Evolutionary conservation across 495 filamentous ascomycete species (phyloP), one percentile per base, ranked within the genome.

Genomic region (Lophiotrema nucula): DNA sequence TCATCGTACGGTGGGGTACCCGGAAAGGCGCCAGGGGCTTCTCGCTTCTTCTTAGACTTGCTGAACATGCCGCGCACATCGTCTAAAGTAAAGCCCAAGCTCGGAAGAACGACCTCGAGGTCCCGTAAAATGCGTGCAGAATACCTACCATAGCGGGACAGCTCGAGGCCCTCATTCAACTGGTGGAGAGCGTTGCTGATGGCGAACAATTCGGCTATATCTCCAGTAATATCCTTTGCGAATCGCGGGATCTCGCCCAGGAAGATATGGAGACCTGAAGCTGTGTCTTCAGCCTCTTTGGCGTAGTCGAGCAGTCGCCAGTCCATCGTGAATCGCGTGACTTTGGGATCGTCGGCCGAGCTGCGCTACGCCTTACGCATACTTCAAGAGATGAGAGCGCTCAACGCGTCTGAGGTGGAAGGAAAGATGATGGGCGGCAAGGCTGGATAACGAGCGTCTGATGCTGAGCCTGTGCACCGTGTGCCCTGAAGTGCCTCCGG

Each of bases 131-230:
- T 74, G 18, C 52, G 48, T 11, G 59, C 53, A 43, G 74, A 70
- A 33, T 70, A 70, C 38, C 69, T 71, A 11, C 69, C 64, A 55
- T 70, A 74, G 5, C 57, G 67, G 22, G 60, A 64, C 31, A 72
- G 56, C 4, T 71, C 69, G 27, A 73, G 60, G 22, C 73, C 60
- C 23, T 68, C 69, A 3, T 79, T 72, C 31, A 86, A 58, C n/a
- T 62, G 66, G 4, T 73, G 76, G 12, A 86, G 69, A 10, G 71
- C 72, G 11, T 76, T 68, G 54, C 78, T 78, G 62, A 83, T 77
- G 47, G 72, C 72, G 68, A 79, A 83, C 21, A 84, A 76, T 53
- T 81, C 73, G 28, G 76, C 72, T 28, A 86, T 80, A 12, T 79
- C 67, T 11, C 68, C 69, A 18, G 81, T 81, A 47, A 86, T 80